phyloP scores from a whole-genome alignment of 2,329 filamentous ascomycete species.

The Clarireedia homoeocarpa region DNA sequence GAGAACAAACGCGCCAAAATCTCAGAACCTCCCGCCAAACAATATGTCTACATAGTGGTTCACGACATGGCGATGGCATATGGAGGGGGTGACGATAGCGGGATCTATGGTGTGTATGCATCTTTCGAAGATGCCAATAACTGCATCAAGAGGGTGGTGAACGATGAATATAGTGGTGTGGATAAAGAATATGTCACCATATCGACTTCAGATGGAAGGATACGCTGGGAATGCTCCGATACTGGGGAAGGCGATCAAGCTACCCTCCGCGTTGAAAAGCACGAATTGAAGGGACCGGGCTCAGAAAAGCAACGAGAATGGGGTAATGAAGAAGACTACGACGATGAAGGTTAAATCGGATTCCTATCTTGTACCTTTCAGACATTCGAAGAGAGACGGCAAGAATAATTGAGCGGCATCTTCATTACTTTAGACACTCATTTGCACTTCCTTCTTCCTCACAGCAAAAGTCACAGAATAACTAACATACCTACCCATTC shows the following conservation, averaged over 20 bases:
- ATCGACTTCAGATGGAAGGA: neutral
- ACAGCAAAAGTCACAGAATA: no score
- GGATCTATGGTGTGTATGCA: neutral
- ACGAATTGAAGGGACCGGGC: neutral
- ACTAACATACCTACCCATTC: no score
- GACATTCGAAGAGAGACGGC: neutral
- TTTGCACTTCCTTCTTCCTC: no score
- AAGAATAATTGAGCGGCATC: no score
- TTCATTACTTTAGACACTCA: no score
- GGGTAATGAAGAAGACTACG: neutral
- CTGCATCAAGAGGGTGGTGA: neutral
- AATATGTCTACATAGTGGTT: neutral
- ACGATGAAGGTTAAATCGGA: neutral
- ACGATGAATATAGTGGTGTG: neutral
- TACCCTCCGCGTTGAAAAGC: neutral
- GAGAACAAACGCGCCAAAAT: neutral
- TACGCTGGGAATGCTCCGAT: neutral
- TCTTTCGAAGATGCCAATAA: constrained; percentile 1
- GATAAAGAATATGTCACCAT: neutral
- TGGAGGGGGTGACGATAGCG: no score
- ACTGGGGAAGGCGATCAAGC: neutral
- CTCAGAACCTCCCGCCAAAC: neutral
- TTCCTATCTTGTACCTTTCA: neutral
- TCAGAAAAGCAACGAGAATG: neutral
- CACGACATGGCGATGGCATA: no score